Percentiles rank a stretch among this genome's conserved stretches.
Evolutionary conservation across 352 stramenopile genomes (phyloP).

Genomic region (Pythium folliculosum): DNA sequence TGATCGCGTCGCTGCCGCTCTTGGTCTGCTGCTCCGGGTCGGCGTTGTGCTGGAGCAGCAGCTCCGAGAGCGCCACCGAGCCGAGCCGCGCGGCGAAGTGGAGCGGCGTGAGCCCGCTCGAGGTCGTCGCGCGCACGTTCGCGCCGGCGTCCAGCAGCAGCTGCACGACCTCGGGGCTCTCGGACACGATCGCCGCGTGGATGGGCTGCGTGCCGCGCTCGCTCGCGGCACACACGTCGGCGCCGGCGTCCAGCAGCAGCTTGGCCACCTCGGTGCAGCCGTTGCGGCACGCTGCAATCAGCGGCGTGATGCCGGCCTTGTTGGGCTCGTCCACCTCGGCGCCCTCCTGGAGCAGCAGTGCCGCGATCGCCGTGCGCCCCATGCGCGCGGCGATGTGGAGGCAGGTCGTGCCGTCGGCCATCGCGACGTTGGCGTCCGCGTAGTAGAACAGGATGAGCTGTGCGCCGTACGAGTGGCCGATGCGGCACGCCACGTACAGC

Average conservation of each 20-base stretch:
- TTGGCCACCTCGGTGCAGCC: conserved; percentile 58
- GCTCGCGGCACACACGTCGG: conserved; percentile 45
- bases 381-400: conserved; percentile 75
- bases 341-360: conserved; percentile 64
- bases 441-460: conserved; percentile 80
- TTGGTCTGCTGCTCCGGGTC: conserved; percentile 71
- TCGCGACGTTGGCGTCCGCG: conserved; percentile 55
- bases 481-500: conserved; percentile 69
- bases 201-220: conserved; percentile 62
- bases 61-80: conserved; percentile 57
- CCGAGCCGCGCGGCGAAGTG: conserved; percentile 77
- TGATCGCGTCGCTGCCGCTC: conserved; percentile 75
- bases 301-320: conserved; percentile 61
- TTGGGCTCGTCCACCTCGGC: conserved; percentile 65
- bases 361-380: conserved; percentile 64
- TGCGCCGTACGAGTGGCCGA: conserved; percentile 73
- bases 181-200: conserved; percentile 65
- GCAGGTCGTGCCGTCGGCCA: conserved; percentile 67
- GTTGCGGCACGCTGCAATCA: conserved; percentile 73
- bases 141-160: conserved; percentile 62
- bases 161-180: conserved; percentile 68
- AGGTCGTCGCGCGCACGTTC: conserved; percentile 69
- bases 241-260: conserved; percentile 50
- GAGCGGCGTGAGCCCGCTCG: conserved; percentile 72
- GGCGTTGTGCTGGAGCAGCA: conserved; percentile 63